phyloP scores from a whole-genome alignment of 768 basidiomycete genomes.

The Termitomyces sp. region DNA sequence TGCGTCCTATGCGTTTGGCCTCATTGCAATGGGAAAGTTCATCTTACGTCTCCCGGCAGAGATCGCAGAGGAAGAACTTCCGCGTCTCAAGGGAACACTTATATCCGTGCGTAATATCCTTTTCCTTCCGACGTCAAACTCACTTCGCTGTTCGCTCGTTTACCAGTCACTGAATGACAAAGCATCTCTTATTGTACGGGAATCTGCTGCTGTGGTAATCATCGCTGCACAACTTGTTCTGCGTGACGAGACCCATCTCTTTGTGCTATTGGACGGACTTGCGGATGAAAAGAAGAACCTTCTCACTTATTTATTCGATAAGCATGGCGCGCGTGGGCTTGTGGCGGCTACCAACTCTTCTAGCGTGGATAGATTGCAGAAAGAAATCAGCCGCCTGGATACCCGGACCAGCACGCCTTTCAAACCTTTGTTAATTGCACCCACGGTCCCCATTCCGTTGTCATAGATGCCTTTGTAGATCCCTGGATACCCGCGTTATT shows the following conservation, averaged over 20 bases:
- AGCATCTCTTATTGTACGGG: slow-evolving; percentile 71
- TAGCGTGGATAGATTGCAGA: slow-evolving; percentile 67
- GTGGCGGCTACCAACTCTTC: slow-evolving; percentile 27
- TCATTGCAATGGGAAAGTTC: slow-evolving; percentile 80
- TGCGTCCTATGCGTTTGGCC: slow-evolving; percentile 72
- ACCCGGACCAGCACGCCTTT: slow-evolving; percentile 73
- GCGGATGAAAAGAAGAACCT: slow-evolving; percentile 91
- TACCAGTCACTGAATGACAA: slow-evolving; percentile 64
- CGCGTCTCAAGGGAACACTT: slow-evolving; percentile 65
- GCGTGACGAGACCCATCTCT: slow-evolving; percentile 78
- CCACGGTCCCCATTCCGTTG: neutral
- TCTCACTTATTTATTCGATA: slow-evolving; percentile 84
- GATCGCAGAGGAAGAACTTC: slow-evolving; percentile 83
- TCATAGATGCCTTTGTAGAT: neutral
- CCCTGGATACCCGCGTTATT: neutral
- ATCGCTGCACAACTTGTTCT: slow-evolving; percentile 82
- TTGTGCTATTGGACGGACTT: slow-evolving; percentile 72
- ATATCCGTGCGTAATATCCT: slow-evolving; percentile 46
- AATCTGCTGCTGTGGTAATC: slow-evolving; percentile 76
- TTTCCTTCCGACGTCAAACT: neutral
- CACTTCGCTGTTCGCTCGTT: neutral
- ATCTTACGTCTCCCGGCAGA: slow-evolving; percentile 75
- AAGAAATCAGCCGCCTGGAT: slow-evolving; percentile 77
- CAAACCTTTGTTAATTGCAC: slow-evolving; percentile 16
- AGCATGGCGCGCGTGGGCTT: slow-evolving; percentile 66